Percentiles rank a stretch among this genome's conserved stretches.
These are phyloP conservation scores for Lactifluus volemus DNA, from an alignment of 768 basidiomycete genomes.

Conservation along the genomic window DNA sequence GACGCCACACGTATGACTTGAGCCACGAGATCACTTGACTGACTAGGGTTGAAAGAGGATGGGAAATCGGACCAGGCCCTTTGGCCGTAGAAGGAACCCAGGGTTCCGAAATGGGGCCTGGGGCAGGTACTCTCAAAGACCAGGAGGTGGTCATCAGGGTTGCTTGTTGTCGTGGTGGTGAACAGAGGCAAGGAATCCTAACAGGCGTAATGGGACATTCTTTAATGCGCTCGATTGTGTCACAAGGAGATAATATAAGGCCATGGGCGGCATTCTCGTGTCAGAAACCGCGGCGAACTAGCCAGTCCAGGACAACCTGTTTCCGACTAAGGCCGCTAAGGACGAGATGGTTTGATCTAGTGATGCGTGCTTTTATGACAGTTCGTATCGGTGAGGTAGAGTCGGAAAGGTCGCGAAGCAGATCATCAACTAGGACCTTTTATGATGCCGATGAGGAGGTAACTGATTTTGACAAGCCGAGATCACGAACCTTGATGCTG, in stretches of 20 bases:
- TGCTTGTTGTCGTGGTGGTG: slow-evolving; percentile 4
- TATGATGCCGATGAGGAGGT: slow-evolving; percentile 2
- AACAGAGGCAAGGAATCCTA: background rate
- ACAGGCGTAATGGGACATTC: slow-evolving; percentile 7
- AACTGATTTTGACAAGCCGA: background rate
- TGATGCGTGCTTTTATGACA: slow-evolving; percentile 41
- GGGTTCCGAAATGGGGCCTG: background rate
- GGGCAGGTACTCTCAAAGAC: slow-evolving; percentile 1
- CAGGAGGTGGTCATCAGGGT: background rate
- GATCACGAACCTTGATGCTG: slow-evolving; percentile 40
- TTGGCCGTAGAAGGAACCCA: background rate
- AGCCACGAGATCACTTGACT: background rate
- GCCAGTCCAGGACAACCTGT: slow-evolving; percentile 51
- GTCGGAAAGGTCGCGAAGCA: slow-evolving; percentile 43
- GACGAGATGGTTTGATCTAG: slow-evolving; percentile 43
- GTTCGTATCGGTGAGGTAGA: slow-evolving; percentile 36
- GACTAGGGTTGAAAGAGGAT: background rate
- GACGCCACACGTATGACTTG: background rate
- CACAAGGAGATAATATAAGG: slow-evolving; percentile 12
- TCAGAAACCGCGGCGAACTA: slow-evolving; percentile 58
- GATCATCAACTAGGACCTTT: slow-evolving; percentile 53
- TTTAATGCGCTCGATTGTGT: slow-evolving; percentile 4
- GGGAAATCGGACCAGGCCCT: background rate
- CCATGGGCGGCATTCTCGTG: slow-evolving; percentile 10
- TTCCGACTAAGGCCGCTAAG: slow-evolving; percentile 60